Base-by-base conservation (phyloP, 1,139 yeast genomes). In the Debaryomyces nepalensis region DNA sequence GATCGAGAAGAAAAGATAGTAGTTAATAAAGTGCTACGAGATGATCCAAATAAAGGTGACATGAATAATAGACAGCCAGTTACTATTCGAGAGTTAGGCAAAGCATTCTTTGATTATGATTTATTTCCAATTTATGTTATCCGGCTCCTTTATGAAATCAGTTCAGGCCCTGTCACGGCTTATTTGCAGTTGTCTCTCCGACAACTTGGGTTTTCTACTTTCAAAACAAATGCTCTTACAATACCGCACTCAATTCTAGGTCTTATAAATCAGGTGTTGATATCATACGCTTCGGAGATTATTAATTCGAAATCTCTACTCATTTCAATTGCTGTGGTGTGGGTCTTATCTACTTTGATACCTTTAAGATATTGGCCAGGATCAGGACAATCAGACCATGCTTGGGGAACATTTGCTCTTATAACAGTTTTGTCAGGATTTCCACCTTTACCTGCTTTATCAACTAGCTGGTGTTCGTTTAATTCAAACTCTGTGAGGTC, bases 11-110 rank as follows among this genome's bases (percentile, higher is more conserved):
- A 77, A 48, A 79, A 75, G 43, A 82, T 84, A 39, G 71, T 81
- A 22, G 87, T 82, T 11, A 83, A 83, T 52, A 70, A 82, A 45
- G 69, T 84, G 1, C 64, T 84, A 41, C 63, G 88, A 51, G 87
- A 83, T 57, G 90, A 84, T 53, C 88, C 89, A 5, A 63, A 77
- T 1, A 83, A 83, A 59, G 87, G 87, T 12, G 84, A 80, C 48
- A 81, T 82, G 86, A 71, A 81, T 54, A 83, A 83, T 55, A 70
- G 86, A 55, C 80, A 82, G 52, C 79, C 81, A 1, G 64, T 82
- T 9, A 58, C 70, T 4, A 59, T 64, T 23, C 65, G 52, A 41
- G 68, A 68, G 39, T 56, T 81, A 26, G 53, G 65, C 53, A 58
- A 59, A 32, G 64, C 82, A 4, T 45, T 81, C 8, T 39, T 53